Base-by-base conservation (phyloP, 192 early-diverging fungal genomes). In the Rhizoclosmatium globosum region DNA sequence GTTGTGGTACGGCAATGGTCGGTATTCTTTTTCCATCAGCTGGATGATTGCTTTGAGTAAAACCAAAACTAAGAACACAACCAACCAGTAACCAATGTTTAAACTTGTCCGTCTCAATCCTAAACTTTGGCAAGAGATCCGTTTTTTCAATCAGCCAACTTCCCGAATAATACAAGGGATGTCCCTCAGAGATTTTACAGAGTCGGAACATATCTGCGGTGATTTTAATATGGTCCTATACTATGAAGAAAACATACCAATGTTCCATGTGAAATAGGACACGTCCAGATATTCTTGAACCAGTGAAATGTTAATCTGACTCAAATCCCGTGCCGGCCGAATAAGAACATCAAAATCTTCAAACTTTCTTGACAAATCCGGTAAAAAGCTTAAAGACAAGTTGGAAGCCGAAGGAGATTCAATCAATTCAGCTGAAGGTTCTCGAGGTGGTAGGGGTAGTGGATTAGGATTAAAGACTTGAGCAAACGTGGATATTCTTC, bases 1-100 rank as follows among this genome's bases (percentile, higher is more conserved):
- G 76, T 89, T 89, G 75, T 89, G 88, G 60, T 89, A 89, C 4
- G 88, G 88, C 60, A 89, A 82, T 3, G 79, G 64, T 17, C 84
- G 82, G 69, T 88, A 88, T 62, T 86, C 84, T 4, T 69, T 23
- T 56, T 88, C 87, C 76, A 88, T 87, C 57, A 84, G 47, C 82
- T 83, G 38, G 13, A 81, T 70, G 13, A 42, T 77, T 62, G n/a
- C 17, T 75, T 76, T 58, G 4, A 6, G 68, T 11, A 44, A 69
- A 69, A 43, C 4, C n/a, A 15, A 48, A 69, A 44, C 13, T 31
- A 60, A 76, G 64, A 21, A 64, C 47, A 79, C 44, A 60, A 74
- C 62, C 71, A 80, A 87, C 85, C 81, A 87, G 58, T 23, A 87
- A 47, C 86, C 86, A 87, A 4, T 74, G 53, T 56, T 76, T 78